Evolutionary conservation across 2,329 filamentous ascomycete species (phyloP), one percentile per base, ranked within the genome.

Genomic region (Xylariaceae sp.): DNA sequence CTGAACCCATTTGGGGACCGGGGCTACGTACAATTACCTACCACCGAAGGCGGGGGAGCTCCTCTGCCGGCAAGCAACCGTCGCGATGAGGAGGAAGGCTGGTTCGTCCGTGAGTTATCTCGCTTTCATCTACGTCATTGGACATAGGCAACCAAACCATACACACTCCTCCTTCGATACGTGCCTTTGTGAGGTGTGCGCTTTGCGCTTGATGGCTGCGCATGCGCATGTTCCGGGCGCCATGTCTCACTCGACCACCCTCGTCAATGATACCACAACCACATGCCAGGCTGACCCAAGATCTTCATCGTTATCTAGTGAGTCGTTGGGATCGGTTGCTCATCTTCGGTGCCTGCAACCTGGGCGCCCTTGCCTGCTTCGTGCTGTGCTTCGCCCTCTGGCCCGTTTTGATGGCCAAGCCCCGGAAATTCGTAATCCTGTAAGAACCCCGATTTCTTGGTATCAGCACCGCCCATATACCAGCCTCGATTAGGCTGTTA

Each of bases 321-420:
- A 95, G 88, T 69, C 80, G 90, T 68, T 97, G 90, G 92, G 92
- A 98, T 68, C 85, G 90, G 41, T 70, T 97, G 59, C 74, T 98
- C 62, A 78, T 97, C 56, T 98, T 98, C 66, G 83, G 78, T 50
- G 88, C 83, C 59, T 94, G 90, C 70, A 94, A 95, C 66, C 65
- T 95, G 54, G 88, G 84, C 46, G 88, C 92, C 48, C 73, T 88
- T 50, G 87, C 85, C 52, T 90, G 94, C 71, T 97, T 98, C 71
- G 79, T 94, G 61, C 80, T 94, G 55, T 89, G 86, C 71, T 94
- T 97, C 69, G 83, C 83, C 53, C 72, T 97, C 41, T 90, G 94
- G 68, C 89, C 89, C 38, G 74, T 89, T 44, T 74, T 96, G 51
- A 76, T 85, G 51, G 65, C 88, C 50, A 81, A 76, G 61, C 89